Percentiles rank a stretch among this genome's conserved stretches.
Conservation (phyloP, 305 asterid genomes). For the Solanum hybrid region DNA sequence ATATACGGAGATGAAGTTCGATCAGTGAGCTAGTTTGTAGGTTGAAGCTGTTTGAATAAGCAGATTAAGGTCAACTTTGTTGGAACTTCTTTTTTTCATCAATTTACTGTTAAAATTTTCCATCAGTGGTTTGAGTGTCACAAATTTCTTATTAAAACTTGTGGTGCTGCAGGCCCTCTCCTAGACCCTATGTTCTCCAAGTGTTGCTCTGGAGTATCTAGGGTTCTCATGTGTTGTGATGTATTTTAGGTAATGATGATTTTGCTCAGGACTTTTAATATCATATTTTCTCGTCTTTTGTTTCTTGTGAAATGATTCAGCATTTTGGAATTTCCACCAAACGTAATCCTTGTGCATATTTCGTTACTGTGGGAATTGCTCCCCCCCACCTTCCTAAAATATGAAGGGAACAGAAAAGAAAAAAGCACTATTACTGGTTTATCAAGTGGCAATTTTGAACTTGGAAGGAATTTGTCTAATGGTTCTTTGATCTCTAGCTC, state of each 20-base stretch:
- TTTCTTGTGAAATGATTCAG: background rate
- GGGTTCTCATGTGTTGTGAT: slow-evolving; percentile 59
- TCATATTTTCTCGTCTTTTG: background rate
- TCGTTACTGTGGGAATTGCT: background rate
- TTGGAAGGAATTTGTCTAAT: background rate
- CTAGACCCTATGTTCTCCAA: slow-evolving; percentile 57
- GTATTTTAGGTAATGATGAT: slow-evolving; percentile 7
- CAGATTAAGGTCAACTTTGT: slow-evolving; percentile 24
- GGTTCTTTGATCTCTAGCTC: background rate
- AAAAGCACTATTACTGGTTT: background rate
- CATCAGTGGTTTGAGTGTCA: slow-evolving; percentile 43
- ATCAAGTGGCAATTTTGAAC: background rate
- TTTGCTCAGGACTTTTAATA: background rate
- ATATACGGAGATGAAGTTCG: slow-evolving; percentile 95
- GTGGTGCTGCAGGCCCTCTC: slow-evolving; percentile 51
- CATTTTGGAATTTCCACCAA: background rate
- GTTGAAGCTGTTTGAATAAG: slow-evolving; percentile 39
- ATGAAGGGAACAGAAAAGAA: background rate
- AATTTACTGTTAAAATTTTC: slow-evolving; percentile 26
- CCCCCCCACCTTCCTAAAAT: background rate
- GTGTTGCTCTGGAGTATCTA: slow-evolving; percentile 53
- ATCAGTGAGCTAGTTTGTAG: slow-evolving; percentile 48
- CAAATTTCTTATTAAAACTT: slow-evolving; percentile 47
- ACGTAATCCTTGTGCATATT: background rate
- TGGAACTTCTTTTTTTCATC: background rate